phyloP scores from a whole-genome alignment of 208 protist species.

The Trypanosoma rangeli region DNA sequence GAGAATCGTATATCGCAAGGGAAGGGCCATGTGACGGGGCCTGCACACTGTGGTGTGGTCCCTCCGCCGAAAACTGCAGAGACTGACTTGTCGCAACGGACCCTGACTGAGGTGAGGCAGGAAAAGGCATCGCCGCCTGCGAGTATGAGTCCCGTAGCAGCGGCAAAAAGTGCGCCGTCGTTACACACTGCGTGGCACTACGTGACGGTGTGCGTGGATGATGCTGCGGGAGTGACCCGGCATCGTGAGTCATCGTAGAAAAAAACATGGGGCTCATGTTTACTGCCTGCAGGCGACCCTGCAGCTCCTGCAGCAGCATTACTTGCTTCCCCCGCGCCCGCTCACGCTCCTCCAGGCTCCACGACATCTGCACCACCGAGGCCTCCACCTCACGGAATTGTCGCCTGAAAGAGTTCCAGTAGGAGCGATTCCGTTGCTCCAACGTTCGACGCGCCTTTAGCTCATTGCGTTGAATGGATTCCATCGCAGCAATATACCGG shows the following conservation, averaged over 20 bases:
- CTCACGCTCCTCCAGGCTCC: conserved; percentile 5
- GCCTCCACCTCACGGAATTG: conserved; percentile 5
- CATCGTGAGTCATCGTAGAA: background rate
- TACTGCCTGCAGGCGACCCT: background rate
- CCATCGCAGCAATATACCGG: background rate
- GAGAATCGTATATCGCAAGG: background rate
- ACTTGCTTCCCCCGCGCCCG: conserved; percentile 1
- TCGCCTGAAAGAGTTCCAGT: conserved; percentile 8
- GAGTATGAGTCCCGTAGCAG: background rate
- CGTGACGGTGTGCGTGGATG: background rate
- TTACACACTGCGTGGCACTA: background rate
- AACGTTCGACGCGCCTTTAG: conserved; percentile 2
- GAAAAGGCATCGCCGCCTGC: background rate
- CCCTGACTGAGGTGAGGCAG: background rate
- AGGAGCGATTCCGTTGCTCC: conserved; percentile 17
- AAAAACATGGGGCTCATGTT: background rate
- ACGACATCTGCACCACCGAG: background rate
- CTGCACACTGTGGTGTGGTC: background rate
- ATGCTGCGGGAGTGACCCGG: background rate
- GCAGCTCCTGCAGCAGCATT: conserved; percentile 12
- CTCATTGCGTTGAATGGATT: conserved; percentile 15
- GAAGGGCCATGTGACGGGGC: background rate
- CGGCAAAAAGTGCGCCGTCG: background rate
- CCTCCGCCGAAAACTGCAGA: background rate
- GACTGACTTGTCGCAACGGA: background rate